Base-by-base conservation (phyloP, 1,284 basidiomycete genomes). In the Sporisorium graminicola region DNA sequence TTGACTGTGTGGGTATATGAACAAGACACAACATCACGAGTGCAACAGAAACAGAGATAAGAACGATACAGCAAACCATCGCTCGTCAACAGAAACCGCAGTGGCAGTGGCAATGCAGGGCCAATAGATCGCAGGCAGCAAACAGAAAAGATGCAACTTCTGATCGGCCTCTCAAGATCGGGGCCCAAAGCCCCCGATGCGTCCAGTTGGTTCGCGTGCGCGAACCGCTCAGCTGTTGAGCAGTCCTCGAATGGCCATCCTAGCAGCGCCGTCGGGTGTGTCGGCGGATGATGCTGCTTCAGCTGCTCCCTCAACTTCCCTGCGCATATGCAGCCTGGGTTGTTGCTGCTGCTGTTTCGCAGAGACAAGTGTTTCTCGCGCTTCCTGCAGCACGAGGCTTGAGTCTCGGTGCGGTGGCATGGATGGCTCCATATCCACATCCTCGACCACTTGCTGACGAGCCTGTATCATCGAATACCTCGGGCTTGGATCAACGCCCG, bases 221-320 rank as follows among this genome's bases (percentile, higher is more conserved):
- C 27, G 16, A 14, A 7, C n/a, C n/a, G 56, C 31, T 70, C 35
- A 74, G 56, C 66, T 66, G 57, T 74, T 74, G 49, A 75, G 73
- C 59, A 75, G 51, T 3, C 57, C 73, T 12, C 73, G 73, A 40
- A 75, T 75, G 9, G 58, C 67, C 73, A 75, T 75, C 27, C 67
- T 54, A 16, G 63, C 63, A 5, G 57, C 37, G 20, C 73, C 60
- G 0, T 75, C 73, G 13, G 58, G 24, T 3, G 49, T 18, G 1
- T 74, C 66, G 9, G 24, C 51, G 8, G 29, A 26, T 22, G 31
- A 29, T 2, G 31, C 43, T 7, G 20, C 47, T 26, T 51, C 49
- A 29, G 46, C 56, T 14, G 29, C 62, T 52, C 56, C n/a, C 18
- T 55, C 47, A 16, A 16, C 29, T 4, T 47, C 44, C 13, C 55